phyloP scores from a whole-genome alignment of 2,329 filamentous ascomycete genomes.

The Cladosporium velox region DNA sequence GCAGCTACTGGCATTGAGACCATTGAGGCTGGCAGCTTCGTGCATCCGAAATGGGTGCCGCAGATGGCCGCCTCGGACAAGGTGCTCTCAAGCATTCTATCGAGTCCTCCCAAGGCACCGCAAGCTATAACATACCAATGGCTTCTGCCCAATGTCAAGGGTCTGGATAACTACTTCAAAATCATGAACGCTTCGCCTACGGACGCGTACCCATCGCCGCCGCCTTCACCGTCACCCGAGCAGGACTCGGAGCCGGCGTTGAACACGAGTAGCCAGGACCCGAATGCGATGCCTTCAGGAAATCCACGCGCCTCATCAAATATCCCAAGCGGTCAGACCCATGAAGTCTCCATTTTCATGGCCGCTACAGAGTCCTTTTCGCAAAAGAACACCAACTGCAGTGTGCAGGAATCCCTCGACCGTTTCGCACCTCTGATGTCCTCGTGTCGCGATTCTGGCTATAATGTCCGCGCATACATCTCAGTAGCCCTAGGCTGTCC shows the following conservation, averaged over 20 bases:
- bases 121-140: constrained; percentile 72
- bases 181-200: constrained; percentile 50
- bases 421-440: constrained; percentile 71
- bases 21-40: constrained; percentile 82
- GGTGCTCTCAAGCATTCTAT: constrained; percentile 69
- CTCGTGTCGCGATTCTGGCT: constrained; percentile 63
- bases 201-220: constrained; percentile 47
- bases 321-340: constrained; percentile 38
- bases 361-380: constrained; percentile 81
- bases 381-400: constrained; percentile 79
- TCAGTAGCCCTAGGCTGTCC: constrained; percentile 81
- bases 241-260: constrained; percentile 49
- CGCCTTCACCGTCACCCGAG: constrained; percentile 36
- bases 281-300: no score
- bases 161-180: constrained; percentile 63
- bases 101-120: constrained; percentile 56
- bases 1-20: constrained; percentile 67
- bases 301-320: constrained; percentile 8
- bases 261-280: constrained; percentile 40
- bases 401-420: constrained; percentile 70
- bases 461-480: constrained; percentile 76
- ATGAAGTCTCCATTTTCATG: constrained; percentile 77
- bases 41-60: constrained; percentile 81
- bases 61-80: constrained; percentile 82
- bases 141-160: constrained; percentile 75